These are phyloP conservation scores for Calonectria leucothoes DNA, from an alignment of 2,329 filamentous ascomycete genomes.

Conservation along the genomic window DNA sequence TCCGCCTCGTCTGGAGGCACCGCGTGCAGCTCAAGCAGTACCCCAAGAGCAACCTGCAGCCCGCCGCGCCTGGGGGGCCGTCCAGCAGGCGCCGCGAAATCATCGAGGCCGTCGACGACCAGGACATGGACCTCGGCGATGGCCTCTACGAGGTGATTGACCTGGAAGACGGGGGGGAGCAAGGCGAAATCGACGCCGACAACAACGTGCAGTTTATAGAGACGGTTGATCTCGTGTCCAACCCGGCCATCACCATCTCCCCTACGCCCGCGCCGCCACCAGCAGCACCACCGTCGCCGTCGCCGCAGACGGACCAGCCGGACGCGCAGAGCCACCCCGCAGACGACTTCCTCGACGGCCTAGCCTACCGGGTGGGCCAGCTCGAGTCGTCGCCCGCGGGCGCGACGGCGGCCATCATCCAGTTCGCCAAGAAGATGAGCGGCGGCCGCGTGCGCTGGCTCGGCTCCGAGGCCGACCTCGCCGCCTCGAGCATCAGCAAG, in stretches of 20 bases:
- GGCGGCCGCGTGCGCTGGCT: conserved; percentile 12
- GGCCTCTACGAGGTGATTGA: conserved; percentile 20
- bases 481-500: conserved; percentile 35
- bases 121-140: conserved; percentile 40
- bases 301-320: neutral
- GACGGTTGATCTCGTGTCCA: conserved; percentile 33
- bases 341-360: conserved; percentile 38
- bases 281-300: conserved; percentile 10
- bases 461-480: neutral
- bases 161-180: conserved; percentile 23
- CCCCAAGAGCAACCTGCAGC: neutral
- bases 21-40: conserved; percentile 45
- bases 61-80: neutral
- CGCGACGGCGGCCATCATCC: conserved; percentile 42
- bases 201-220: conserved; percentile 19
- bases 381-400: conserved; percentile 39
- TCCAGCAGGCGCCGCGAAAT: neutral
- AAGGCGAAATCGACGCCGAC: neutral
- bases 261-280: conserved; percentile 5
- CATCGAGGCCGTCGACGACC: conserved; percentile 22
- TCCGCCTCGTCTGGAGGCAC: conserved; percentile 43
- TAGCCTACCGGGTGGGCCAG: conserved; percentile 50
- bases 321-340: conserved; percentile 10
- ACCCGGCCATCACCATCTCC: conserved; percentile 22
- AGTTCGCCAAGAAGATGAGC: conserved; percentile 34